Evolutionary conservation across 176 grass and related monocot species (phyloP).

Genomic region (Rhynchospora breviuscula): DNA sequence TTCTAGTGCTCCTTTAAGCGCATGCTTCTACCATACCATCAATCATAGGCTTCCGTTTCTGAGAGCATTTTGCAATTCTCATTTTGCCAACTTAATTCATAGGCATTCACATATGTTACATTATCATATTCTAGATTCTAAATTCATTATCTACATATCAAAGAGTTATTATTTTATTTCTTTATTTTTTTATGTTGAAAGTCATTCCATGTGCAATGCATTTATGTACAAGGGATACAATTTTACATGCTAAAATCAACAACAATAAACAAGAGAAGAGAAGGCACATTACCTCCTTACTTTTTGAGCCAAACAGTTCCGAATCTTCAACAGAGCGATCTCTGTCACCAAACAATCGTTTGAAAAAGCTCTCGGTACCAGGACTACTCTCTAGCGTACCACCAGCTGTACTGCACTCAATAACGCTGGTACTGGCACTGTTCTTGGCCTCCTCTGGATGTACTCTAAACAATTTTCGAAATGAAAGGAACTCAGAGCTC

Average conservation of each 20-base stretch:
- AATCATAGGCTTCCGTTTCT: background rate
- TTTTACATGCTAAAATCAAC: constrained; percentile 15
- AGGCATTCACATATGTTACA: background rate
- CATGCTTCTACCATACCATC: background rate
- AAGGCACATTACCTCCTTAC: constrained; percentile 57
- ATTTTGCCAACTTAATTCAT: constrained; percentile 6
- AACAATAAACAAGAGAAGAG: constrained; percentile 21
- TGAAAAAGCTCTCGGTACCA: constrained; percentile 92
- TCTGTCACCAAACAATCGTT: constrained; percentile 71
- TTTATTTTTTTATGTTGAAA: background rate
- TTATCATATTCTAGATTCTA: background rate
- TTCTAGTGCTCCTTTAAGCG: background rate
- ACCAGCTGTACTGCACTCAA: constrained; percentile 45
- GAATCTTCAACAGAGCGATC: constrained; percentile 87
- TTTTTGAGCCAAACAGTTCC: constrained; percentile 61
- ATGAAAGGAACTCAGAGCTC: constrained; percentile 78
- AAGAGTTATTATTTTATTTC: background rate
- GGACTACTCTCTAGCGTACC: constrained; percentile 72
- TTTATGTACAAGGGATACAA: background rate
- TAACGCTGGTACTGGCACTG: constrained; percentile 24
- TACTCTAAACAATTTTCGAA: constrained; percentile 91
- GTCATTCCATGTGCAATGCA: background rate
- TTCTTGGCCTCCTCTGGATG: constrained; percentile 78
- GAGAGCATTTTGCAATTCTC: background rate
- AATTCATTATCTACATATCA: background rate